Base-by-base conservation (phyloP, 139 green algal genomes). In the Picochlorum sp. region DNA sequence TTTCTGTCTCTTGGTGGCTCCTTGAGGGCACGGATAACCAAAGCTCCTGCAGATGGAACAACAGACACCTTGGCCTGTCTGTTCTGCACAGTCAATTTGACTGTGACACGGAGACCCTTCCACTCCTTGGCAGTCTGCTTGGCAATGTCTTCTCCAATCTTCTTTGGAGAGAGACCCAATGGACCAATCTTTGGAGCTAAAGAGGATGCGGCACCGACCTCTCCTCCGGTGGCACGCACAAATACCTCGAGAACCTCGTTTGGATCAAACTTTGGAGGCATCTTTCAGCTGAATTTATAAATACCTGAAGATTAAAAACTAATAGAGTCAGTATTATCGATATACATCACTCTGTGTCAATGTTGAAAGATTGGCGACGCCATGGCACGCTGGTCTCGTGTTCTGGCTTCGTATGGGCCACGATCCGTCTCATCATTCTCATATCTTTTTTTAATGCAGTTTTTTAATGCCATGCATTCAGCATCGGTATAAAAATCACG, bases 131-230 rank as follows among this genome's bases (percentile, higher is more conserved):
- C 83, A 24, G 94, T 99, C 76, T 96, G 92, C 88, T 98, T 98
- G 71, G 94, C 94, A 81, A 99, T 98, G 66, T 99, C 93, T 76
- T 99, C 94, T 84, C 94, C 94, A 77, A 98, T 88, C 88, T 99
- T 99, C 85, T 99, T 99, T 54, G 94, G 94, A 23, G 94, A 98
- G 51, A 99, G 86, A 86, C 94, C 94, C 59, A 99, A 88, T 37
- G 94, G 94, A 82, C 94, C 94, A 65, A 99, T 98, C 87, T 99
- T 99, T 31, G 94, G 94, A 16, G 94, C 94, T 11, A 99, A 81
- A 1, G 94, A 98, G 4, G 91, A 98, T 21, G 94, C 94, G 49
- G 94, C 94, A 75, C 94, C 94, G 8, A 99, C 91, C 76, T 99
- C 94, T 45, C 91, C 91, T 59, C 94, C 94, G 34, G 94, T 98